Base-by-base conservation (phyloP, 176 grass and related monocot species). In the Elaeis guineensis region DNA sequence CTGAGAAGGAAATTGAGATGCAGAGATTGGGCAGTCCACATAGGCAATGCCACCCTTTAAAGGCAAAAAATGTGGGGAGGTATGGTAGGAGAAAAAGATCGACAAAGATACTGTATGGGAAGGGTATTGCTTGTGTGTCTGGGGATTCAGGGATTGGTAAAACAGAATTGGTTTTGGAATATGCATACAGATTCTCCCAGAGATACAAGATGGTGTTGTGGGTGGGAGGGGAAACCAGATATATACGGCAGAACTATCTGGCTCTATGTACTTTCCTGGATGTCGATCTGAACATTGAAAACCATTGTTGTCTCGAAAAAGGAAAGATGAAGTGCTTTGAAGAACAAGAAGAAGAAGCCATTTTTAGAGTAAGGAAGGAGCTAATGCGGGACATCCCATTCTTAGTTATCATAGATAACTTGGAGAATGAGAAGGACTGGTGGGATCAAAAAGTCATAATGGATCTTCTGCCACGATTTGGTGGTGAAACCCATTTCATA, bases 91-190 rank as follows among this genome's bases (percentile, higher is more conserved):
- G 77, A 64, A 90, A 78, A 66, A 80, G 79, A 74, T 68, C 69
- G 30, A 75, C 73, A 72, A 91, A 84, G 71, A 97, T 97, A 69
- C 73, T 97, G 16, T 97, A 91, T 50, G 87, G 93, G 56, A 97
- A 91, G 77, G 93, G 93, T 63, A 85, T 97, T 80, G 87, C 84
- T 60, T 97, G 93, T 83, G 72, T 97, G 63, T 89, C 93, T 30
- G 93, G 93, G 51, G 93, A 91, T 29, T 80, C 93, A 59, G 93
- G 93, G 67, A 97, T 97, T 54, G 93, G 93, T 65, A 97, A 97
- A 72, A 97, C 87, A 65, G 93, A 97, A 39, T 63, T 97, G 54
- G 81, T 79, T 78, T 80, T 97, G 84, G 93, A 97, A 74, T 97
- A 91, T 54, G 87, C 93, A n/a, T 92, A 89, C 69, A 85, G 79